These are phyloP conservation scores for Gnaphalium uliginosum DNA, from an alignment of 129 eudicot species.

Conservation along the genomic window DNA sequence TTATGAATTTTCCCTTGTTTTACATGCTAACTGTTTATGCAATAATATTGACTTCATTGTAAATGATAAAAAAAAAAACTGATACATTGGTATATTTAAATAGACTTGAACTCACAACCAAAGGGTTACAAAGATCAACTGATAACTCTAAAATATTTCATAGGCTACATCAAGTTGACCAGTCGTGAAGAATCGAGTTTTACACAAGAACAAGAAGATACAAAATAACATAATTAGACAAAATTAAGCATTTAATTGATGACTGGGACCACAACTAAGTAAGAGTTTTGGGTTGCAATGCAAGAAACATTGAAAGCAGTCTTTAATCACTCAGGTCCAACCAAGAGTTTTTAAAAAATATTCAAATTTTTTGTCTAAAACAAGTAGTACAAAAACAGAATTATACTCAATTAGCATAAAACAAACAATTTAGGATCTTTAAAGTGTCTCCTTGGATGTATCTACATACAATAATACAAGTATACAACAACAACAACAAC, in stretches of 20 bases:
- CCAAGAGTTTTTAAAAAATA: not conserved
- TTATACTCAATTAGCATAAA: constrained; percentile 8
- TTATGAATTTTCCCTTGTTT: not conserved
- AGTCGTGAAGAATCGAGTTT: constrained; percentile 11
- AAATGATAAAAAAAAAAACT: not conserved
- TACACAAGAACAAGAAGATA: constrained; percentile 21
- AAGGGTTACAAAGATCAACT: not conserved
- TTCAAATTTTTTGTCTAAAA: constrained; percentile 5
- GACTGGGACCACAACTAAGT: constrained; percentile 4
- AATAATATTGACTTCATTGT: not conserved
- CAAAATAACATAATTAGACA: constrained; percentile 22
- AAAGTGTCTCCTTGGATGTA: constrained; percentile 15
- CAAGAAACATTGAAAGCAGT: constrained; percentile 1
- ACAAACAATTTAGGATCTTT: constrained; percentile 22
- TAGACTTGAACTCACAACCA: not conserved
- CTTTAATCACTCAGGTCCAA: constrained; percentile 19
- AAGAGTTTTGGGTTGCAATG: not conserved
- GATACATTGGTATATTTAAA: not conserved
- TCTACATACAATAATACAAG: not conserved
- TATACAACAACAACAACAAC: not conserved
- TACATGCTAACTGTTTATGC: not conserved
- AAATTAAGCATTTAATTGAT: constrained; percentile 9
- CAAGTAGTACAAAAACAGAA: constrained; percentile 18
- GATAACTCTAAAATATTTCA: not conserved
- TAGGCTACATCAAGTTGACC: constrained; percentile 10